Percentiles rank a stretch among this genome's conserved stretches.
Evolutionary conservation across 208 protist genomes (phyloP).

Genomic region (Trypanosoma mega): DNA sequence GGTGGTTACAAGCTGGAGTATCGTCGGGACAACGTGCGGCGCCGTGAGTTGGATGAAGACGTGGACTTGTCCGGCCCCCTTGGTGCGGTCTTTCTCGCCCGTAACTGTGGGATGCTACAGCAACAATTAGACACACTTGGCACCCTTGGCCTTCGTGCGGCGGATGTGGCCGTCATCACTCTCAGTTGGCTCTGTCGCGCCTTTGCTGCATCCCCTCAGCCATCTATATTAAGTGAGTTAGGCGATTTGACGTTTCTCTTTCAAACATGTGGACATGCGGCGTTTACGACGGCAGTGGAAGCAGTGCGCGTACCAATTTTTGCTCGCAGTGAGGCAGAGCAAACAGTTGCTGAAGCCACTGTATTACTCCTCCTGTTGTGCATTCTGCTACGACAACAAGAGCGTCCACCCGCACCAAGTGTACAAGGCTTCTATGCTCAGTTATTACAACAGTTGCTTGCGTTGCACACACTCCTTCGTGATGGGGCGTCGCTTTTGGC

Average conservation of each 20-base stretch:
- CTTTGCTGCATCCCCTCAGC: slow-evolving; percentile 20
- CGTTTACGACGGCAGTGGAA: slow-evolving; percentile 47
- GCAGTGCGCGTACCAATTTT: slow-evolving; percentile 15
- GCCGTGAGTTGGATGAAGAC: neutral
- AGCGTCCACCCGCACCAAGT: slow-evolving; percentile 13
- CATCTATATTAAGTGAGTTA: slow-evolving; percentile 29
- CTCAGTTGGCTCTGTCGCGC: slow-evolving; percentile 26
- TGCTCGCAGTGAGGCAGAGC: neutral
- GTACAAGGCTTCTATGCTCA: slow-evolving; percentile 14
- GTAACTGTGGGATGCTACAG: slow-evolving; percentile 19
- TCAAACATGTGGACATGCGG: slow-evolving; percentile 36
- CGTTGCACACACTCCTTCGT: slow-evolving; percentile 10
- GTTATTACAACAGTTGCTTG: slow-evolving; percentile 19
- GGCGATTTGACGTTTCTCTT: slow-evolving; percentile 50
- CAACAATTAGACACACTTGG: slow-evolving; percentile 26
- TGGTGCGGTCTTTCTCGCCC: slow-evolving; percentile 26
- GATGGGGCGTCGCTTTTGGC: slow-evolving; percentile 25
- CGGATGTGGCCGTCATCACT: slow-evolving; percentile 14
- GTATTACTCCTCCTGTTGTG: slow-evolving; percentile 25
- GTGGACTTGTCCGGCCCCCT: slow-evolving; percentile 20
- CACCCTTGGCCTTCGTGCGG: slow-evolving; percentile 25
- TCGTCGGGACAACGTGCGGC: slow-evolving; percentile 27
- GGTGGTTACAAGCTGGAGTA: slow-evolving; percentile 41
- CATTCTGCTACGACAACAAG: slow-evolving; percentile 23
- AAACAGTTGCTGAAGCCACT: slow-evolving; percentile 3